Base-by-base conservation (phyloP, 768 basidiomycete genomes). In the Suillus sp. region DNA sequence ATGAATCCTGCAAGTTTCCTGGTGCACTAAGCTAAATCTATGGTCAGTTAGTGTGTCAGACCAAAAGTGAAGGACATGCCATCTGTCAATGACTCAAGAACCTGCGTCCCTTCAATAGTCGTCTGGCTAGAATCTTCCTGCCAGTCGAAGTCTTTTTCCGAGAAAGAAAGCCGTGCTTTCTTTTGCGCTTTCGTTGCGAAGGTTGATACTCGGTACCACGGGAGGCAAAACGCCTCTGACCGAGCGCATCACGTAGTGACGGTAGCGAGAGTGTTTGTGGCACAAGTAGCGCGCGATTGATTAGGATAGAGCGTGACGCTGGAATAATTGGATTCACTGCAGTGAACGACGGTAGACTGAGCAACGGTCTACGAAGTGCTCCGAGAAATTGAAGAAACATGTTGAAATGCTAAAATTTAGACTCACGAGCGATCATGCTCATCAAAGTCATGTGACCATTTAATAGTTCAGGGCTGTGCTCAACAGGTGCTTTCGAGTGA, bases 141-240 rank as follows among this genome's bases (percentile, higher is more conserved):
- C 94, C 95, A 40, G 84, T 80, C 27, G 84, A 81, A 10, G 81
- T 85, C 68, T 83, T 83, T 74, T 90, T 87, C 64, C 95, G 79
- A 0, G 89, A 84, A 38, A 99, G 83, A 76, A 96, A 99, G 7
- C 96, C 96, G 72, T 93, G 92, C 73, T 90, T 94, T 69, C 94
- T 84, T 81, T 99, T 99, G 68, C 96, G 80, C 71, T 92, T 92
- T 47, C 95, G 84, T 75, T 96, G 95, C 0, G 92, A 94, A n/a
- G 96, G 96, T 74, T 98, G 96, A 70, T 98, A 99, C 77, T 96
- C 93, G n/a, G 86, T 84, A 50, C 96, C 96, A 50, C 86, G 85
- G 34, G 89, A 83, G 35, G 80, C 80, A 72, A 83, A 87, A 8
- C 95, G 88, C 45, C 37, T 56, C 37, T 56, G 55, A 37, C 55